Percentiles rank a stretch among this genome's conserved stretches.
Evolutionary conservation across 2,329 filamentous ascomycete species (phyloP).

Genomic region (Pseudogymnoascus sp.): DNA sequence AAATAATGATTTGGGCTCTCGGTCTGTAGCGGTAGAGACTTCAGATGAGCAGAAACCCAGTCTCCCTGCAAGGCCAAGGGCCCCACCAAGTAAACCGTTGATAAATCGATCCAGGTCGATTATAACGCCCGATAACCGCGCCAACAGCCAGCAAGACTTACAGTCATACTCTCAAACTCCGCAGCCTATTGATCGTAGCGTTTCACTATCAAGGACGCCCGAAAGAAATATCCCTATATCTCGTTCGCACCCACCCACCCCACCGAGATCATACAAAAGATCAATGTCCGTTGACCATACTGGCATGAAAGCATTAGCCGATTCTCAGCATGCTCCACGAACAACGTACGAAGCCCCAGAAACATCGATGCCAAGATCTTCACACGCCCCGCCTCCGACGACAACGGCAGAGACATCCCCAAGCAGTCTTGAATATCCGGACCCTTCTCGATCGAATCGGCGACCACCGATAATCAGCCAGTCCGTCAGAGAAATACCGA

Average conservation of each 20-base stretch:
- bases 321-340: not conserved
- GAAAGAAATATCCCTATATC: conserved; percentile 41
- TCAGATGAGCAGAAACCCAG: not conserved
- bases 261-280: conserved; percentile 36
- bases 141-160: not conserved
- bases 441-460: conserved; percentile 75
- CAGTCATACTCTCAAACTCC: not conserved
- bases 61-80: not conserved
- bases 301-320: not conserved
- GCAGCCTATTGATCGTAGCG: conserved; percentile 7
- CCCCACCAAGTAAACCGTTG: not conserved
- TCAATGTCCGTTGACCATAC: conserved; percentile 43
- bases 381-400: not conserved
- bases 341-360: not conserved
- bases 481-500: conserved; percentile 52
- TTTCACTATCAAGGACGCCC: conserved; percentile 23
- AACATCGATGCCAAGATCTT: not conserved
- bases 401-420: not conserved
- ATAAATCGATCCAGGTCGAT: not conserved
- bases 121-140: not conserved
- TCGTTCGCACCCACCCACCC: conserved; percentile 35
- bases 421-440: conserved; percentile 56
- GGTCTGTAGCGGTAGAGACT: not conserved
- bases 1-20: not conserved
- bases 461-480: conserved; percentile 55